Evolutionary conservation across 371 early-diverging fungal genomes (phyloP), one percentile per base, ranked within the genome.

Genomic region (Rhizopus sp.): DNA sequence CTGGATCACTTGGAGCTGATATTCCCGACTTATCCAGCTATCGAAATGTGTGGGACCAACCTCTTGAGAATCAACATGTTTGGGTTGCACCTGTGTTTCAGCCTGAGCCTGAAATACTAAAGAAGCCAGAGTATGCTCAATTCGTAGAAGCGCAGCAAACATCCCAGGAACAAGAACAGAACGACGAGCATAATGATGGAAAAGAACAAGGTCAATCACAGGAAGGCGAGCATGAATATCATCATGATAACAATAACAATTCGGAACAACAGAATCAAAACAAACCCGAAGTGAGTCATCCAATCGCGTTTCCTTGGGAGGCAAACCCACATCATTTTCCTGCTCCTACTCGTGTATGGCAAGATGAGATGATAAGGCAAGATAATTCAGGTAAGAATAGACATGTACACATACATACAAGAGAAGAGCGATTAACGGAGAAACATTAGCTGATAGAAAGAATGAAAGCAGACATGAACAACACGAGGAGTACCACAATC

Each of bases 281-380:
- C 7, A 33, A 50, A 2, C 42, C n/a, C 34, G 30, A 41, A 13
- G 47, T 34, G 10, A 5, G 33, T 30, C 5, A 62, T 31, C 47
- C 59, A 5, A 44, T 50, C 17, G 46, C 54, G 2, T 70, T 70
- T 44, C 70, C 70, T 49, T 70, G 70, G 70, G 70, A 70, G 6
- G 23, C 53, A 13, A 29, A 58, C 1, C 42, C 50, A 9, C 38
- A 57, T 10, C 54, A 58, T 30, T 58, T 65, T 30, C 69, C 62
- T 38, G 5, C 59, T 41, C 60, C 67, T 34, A 54, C 67, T 5
- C 70, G 70, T 53, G 48, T 66, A 10, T 70, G 70, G 70, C 50
- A 50, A 33, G 63, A 60, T 41, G 67, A 70, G 40, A 40, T 37
- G 23, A 2, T 23, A 2, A 23, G 2, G 44, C 40, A 55, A 9